Base-by-base conservation (phyloP, 1,284 basidiomycete species). In the Cryptococcus wingfieldii region DNA sequence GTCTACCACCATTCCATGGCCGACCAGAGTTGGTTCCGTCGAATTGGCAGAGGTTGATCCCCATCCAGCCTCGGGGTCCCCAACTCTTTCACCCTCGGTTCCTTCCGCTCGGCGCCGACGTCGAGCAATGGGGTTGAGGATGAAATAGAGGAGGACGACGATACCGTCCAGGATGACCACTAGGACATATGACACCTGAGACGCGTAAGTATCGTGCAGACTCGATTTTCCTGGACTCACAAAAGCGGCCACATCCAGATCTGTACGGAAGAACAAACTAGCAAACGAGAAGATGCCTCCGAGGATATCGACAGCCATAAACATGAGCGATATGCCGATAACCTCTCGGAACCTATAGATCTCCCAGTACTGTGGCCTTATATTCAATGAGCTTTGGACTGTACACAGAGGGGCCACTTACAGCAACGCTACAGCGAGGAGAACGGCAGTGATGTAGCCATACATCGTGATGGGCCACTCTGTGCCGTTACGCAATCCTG, bases 331-430 rank as follows among this genome's bases (percentile, higher is more conserved):
- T 56, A 92, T 84, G 5, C 88, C 88, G 28, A 85, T 75, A 44
- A 90, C 89, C 69, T 89, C 84, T 60, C 79, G 79, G 61, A 80
- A 79, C 62, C 82, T 82, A 76, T 83, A 86, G 44, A 90, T 90
- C 70, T 90, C 88, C 56, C 69, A 78, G 62, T 79, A 83, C 64
- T 83, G 80, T 2, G 81, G 81, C 23, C 77, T 79, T 49, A 6
- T 16, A 38, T 2, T 50, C 12, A n/a, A 25, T 19, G 18, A 14
- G 16, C 2, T 50, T 31, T 34, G 14, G 25, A 31, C 37, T 5
- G 42, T 10, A 4, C 10, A 34, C 37, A 46, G 13, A 27, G n/a
- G 19, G 34, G 28, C 3, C 47, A 72, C 80, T 59, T 59, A 82
- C 80, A 89, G 66, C 10, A 90, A 75, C 0, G 83, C 87, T 3